phyloP scores from a whole-genome alignment of 257 asterid genomes.

The Agastache rugosa region DNA sequence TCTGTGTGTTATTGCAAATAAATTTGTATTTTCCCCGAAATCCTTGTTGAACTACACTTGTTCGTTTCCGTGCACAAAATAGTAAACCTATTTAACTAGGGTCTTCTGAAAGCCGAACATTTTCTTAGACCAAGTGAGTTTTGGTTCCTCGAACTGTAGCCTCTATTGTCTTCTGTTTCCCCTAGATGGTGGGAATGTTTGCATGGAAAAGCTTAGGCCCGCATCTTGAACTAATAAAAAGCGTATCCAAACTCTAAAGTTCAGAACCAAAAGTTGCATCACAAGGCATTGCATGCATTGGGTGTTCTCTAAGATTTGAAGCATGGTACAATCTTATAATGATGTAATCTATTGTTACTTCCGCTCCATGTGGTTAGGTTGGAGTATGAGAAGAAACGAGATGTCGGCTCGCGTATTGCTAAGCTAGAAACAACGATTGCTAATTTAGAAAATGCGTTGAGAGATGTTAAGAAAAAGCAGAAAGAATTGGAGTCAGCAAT shows the following conservation, averaged over 20 bases:
- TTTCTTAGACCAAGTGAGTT: background rate
- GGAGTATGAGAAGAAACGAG: constrained; percentile 95
- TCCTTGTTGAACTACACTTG: background rate
- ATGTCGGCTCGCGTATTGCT: constrained; percentile 78
- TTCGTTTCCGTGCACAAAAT: constrained; percentile 19
- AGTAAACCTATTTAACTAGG: constrained; percentile 2
- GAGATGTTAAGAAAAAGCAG: constrained; percentile 69
- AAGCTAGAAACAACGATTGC: constrained; percentile 74
- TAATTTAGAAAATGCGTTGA: constrained; percentile 57
- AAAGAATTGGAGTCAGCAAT: constrained; percentile 60
- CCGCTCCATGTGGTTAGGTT: constrained; percentile 60
- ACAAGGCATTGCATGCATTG: constrained; percentile 25
- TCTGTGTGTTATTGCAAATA: background rate
- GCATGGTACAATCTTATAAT: constrained; percentile 14
- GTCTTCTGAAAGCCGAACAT: constrained; percentile 23
- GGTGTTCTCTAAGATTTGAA: constrained; percentile 17
- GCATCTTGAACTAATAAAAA: constrained; percentile 8
- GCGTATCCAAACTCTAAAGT: constrained; percentile 6
- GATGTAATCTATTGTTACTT: constrained; percentile 30
- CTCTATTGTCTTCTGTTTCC: constrained; percentile 3
- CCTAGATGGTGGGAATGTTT: background rate
- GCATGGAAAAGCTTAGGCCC: constrained; percentile 1
- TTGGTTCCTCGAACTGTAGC: constrained; percentile 15
- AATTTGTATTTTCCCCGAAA: background rate
- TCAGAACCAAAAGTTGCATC: constrained; percentile 21